phyloP scores from a whole-genome alignment of 225 moss, liverwort and hornwort genomes.

The Bryoerythrophyllum caledonicum region DNA sequence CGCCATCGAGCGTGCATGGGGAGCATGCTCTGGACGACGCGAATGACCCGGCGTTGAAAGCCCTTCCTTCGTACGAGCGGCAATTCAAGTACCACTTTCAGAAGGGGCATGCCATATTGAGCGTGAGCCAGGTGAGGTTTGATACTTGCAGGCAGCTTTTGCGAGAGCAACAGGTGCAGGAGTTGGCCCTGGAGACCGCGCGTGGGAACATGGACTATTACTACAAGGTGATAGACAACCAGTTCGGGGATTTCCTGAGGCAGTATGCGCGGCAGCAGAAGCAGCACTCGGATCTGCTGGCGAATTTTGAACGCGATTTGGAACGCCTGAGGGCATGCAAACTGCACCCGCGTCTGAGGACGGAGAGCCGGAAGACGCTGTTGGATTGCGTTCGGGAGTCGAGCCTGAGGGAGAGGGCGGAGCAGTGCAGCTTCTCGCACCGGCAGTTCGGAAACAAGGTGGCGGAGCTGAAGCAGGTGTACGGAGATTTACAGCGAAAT shows the following conservation, averaged over 20 bases:
- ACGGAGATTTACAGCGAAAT: conserved; percentile 76
- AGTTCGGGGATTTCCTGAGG: conserved; percentile 75
- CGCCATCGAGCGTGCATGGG: conserved; percentile 60
- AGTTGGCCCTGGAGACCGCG: conserved; percentile 87
- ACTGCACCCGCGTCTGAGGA: conserved; percentile 74
- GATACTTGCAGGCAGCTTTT: conserved; percentile 80
- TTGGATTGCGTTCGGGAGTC: conserved; percentile 89
- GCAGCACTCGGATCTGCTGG: conserved; percentile 87
- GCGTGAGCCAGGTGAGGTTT: conserved; percentile 74
- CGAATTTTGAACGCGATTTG: conserved; percentile 82
- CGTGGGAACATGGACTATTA: conserved; percentile 88
- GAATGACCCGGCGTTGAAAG: conserved; percentile 85
- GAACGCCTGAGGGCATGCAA: conserved; percentile 79
- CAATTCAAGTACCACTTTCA: conserved; percentile 87
- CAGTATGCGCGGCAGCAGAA: conserved; percentile 80
- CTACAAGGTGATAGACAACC: conserved; percentile 81
- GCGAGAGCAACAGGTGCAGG: conserved; percentile 93
- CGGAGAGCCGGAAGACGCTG: conserved; percentile 67
- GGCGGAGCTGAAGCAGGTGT: conserved; percentile 67
- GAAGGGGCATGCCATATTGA: conserved; percentile 66
- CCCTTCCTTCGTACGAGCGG: conserved; percentile 82
- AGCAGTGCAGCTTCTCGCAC: conserved; percentile 79
- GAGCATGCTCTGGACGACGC: conserved; percentile 81
- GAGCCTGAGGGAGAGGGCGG: conserved; percentile 85
- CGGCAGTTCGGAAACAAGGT: conserved; percentile 88